Evolutionary conservation across 2,329 filamentous ascomycete genomes (phyloP), one percentile per base, ranked within the genome.

Genomic region (Fusarium equiseti): DNA sequence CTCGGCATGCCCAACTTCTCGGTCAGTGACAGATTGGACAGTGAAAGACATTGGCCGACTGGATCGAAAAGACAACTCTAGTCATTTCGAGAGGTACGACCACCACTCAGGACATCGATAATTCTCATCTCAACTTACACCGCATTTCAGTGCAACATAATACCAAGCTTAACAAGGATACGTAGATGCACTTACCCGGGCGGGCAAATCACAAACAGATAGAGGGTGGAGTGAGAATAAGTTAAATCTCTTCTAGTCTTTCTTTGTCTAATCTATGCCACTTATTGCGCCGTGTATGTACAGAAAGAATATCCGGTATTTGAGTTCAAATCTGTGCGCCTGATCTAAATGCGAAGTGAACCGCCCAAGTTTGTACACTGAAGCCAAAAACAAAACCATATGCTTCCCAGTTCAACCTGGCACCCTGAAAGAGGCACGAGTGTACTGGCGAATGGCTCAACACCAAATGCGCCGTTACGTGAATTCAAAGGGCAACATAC

Each of bases 211-310:
- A 52, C n/a, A 16, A 27, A 29, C 16, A 51, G 12, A 40, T 12
- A 18, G 11, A 15, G 16, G n/a, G 5, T 18, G 32, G 27, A 43
- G 27, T 45, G 22, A 40, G 48, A 61, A 45, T 27, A 61, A 32
- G 42, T 51, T 35, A 42, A 58, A 26, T 59, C 35, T 64, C 44
- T 63, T 69, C 50, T 64, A 58, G 18, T 59, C 49, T 68, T 69
- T 58, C 60, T 63, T 45, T 55, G 55, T 73, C 72, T 74, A 73
- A 48, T 74, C 72, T 74, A 68, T 73, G 55, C 52, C 53, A 38
- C 64, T 44, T 60, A 49, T 55, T 55, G 64, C 67, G 65, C 68
- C 63, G 46, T 40, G 51, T 68, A 72, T 75, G 65, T 73, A 70
- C 66, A 73, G 61, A 55, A 44, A 42, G 29, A 44, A 71, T 58